phyloP scores from a whole-genome alignment of 108 stramenopile species.

The Cyclotella choctawhatcheeana region DNA sequence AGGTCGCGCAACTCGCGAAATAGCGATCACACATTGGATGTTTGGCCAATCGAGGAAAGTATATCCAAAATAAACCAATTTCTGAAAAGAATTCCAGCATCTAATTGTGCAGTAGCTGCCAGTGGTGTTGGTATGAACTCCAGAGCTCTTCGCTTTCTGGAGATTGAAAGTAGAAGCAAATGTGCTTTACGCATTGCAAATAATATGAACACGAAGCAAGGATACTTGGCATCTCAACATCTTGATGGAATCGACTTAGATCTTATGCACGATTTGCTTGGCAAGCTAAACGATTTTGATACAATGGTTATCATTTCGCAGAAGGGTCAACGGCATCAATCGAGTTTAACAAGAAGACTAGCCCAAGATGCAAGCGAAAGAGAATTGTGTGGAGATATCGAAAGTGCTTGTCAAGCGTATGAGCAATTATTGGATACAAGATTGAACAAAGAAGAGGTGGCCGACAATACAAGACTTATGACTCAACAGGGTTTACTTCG shows the following conservation, averaged over 20 bases:
- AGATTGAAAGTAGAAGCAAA: constrained; percentile 64
- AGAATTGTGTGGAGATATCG: constrained; percentile 78
- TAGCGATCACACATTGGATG: background rate
- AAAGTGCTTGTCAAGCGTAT: constrained; percentile 78
- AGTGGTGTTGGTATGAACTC: constrained; percentile 81
- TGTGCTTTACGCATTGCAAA: constrained; percentile 17
- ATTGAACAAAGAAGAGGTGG: constrained; percentile 14
- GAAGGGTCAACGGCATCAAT: constrained; percentile 27
- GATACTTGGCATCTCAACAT: constrained; percentile 33
- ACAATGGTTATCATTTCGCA: constrained; percentile 67
- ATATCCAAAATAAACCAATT: constrained; percentile 67
- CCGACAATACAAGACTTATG: constrained; percentile 12
- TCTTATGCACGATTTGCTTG: constrained; percentile 61
- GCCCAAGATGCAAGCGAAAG: constrained; percentile 62
- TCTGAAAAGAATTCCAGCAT: constrained; percentile 53
- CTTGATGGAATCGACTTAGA: constrained; percentile 47
- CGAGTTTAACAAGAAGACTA: constrained; percentile 35
- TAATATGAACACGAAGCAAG: constrained; percentile 6
- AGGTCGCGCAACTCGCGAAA: constrained; percentile 5
- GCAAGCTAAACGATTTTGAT: constrained; percentile 76
- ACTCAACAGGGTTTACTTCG: constrained; percentile 67
- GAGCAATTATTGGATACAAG: constrained; percentile 66
- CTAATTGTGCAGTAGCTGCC: constrained; percentile 73
- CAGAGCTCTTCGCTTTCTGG: constrained; percentile 75
- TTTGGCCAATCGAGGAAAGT: constrained; percentile 69